Percentiles rank a stretch among this genome's conserved stretches.
Conservation (phyloP, 768 basidiomycete genomes). For the Rubroboletus satanas region DNA sequence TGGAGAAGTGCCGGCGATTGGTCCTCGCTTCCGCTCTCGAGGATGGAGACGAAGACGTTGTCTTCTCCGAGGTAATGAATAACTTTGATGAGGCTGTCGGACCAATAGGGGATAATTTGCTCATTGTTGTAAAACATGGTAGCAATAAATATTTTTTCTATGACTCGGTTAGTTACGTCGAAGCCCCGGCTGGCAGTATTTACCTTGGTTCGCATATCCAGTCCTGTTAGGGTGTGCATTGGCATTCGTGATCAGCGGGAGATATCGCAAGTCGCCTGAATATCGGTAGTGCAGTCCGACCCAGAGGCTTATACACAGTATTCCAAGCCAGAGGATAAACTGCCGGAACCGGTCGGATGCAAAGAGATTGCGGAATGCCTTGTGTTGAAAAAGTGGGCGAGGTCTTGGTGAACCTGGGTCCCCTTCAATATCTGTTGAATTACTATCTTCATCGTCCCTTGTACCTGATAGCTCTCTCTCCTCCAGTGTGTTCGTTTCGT, state of each 20-base stretch:
- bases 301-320: conserved; percentile 1
- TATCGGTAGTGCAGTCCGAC: conserved; percentile 1
- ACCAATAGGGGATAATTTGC: conserved; percentile 39
- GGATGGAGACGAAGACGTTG: conserved; percentile 41
- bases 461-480: background rate
- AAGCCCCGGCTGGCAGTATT: background rate
- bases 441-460: background rate
- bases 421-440: background rate
- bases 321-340: conserved; percentile 5
- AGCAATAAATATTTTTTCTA: conserved; percentile 19
- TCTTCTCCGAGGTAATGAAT: conserved; percentile 39
- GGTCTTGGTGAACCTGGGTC: background rate
- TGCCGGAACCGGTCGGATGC: background rate
- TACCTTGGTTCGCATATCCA: conserved; percentile 18
- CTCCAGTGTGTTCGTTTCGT: conserved; percentile 6
- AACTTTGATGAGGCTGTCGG: conserved; percentile 29
- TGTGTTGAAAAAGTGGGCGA: background rate
- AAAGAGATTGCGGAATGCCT: background rate
- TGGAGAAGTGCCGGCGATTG: conserved; percentile 10
- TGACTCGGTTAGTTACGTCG: background rate
- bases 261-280: conserved; percentile 12
- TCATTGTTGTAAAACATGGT: conserved; percentile 41
- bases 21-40: conserved; percentile 35
- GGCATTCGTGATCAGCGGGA: conserved; percentile 12
- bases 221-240: conserved; percentile 8